phyloP scores from a whole-genome alignment of 108 stramenopile species.

The Cyclostephanos tholiformis region DNA sequence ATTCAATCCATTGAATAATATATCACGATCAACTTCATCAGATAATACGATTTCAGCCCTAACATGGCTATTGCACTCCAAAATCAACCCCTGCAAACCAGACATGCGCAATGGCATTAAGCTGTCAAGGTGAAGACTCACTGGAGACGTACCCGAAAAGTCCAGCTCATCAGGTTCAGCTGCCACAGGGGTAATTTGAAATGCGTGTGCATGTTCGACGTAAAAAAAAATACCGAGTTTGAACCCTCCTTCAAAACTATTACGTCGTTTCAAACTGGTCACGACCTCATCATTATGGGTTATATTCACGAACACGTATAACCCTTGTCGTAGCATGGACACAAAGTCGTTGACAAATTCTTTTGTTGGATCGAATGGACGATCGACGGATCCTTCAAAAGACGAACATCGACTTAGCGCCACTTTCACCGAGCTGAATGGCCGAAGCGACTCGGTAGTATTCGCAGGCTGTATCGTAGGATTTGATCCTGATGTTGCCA shows the following conservation, averaged over 20 bases:
- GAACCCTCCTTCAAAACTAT: constrained; percentile 22
- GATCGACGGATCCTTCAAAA: constrained; percentile 14
- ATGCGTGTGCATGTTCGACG: constrained; percentile 15
- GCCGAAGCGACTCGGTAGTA: constrained; percentile 12
- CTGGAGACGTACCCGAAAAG: neutral
- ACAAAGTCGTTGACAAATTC: constrained; percentile 38
- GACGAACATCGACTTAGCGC: constrained; percentile 28
- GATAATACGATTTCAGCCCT: constrained; percentile 48
- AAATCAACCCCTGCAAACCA: constrained; percentile 24
- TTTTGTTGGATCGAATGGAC: constrained; percentile 22
- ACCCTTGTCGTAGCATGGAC: constrained; percentile 38
- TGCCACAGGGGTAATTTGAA: constrained; percentile 29
- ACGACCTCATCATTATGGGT: constrained; percentile 8
- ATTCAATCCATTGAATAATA: constrained; percentile 29
- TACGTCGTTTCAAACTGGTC: neutral
- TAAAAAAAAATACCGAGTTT: constrained; percentile 45
- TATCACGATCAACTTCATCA: constrained; percentile 43
- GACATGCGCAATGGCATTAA: neutral
- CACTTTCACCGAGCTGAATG: constrained; percentile 40
- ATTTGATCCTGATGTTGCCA: neutral
- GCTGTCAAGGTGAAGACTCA: neutral
- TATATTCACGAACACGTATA: constrained; percentile 46
- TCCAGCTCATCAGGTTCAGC: constrained; percentile 15
- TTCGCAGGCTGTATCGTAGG: constrained; percentile 2
- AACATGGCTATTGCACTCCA: constrained; percentile 17